These are phyloP conservation scores for Trifolium repens DNA, from an alignment of 306 rosid genomes.

Conservation along the genomic window DNA sequence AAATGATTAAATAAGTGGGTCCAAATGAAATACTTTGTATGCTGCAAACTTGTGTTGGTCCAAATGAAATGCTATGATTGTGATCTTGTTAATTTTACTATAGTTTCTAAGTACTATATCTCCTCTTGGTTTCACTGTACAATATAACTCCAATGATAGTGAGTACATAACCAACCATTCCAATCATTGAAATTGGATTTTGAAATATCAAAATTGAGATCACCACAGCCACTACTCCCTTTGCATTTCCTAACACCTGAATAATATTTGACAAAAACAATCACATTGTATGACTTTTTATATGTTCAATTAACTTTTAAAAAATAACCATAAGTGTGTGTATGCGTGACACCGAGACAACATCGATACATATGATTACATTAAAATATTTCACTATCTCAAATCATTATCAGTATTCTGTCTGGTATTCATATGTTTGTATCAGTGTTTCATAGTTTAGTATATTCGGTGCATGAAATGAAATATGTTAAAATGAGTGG, in stretches of 20 bases:
- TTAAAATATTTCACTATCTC: too few species aligned
- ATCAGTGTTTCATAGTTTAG: neutral
- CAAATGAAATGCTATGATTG: neutral
- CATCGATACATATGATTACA: too few species aligned
- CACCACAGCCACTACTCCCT: conserved; percentile 64
- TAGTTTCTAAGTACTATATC: conserved; percentile 22
- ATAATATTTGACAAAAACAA: conserved; percentile 6
- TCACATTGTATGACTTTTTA: neutral
- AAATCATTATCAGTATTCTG: neutral
- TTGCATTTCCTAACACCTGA: conserved; percentile 61
- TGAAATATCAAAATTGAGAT: conserved; percentile 57
- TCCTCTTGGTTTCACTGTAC: conserved; percentile 57
- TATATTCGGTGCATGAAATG: too few species aligned
- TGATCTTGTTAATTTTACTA: conserved; percentile 1
- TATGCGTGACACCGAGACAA: too few species aligned
- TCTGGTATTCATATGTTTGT: neutral
- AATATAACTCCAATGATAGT: conserved; percentile 52
- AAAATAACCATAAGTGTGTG: neutral
- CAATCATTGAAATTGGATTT: conserved; percentile 52
- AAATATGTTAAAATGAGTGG: neutral
- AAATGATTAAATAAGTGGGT: neutral
- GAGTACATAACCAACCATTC: conserved; percentile 57
- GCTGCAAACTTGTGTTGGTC: conserved; percentile 24
- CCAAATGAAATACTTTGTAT: neutral
- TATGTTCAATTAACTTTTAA: neutral